Conservation (phyloP, 192 early-diverging fungal genomes). For the Linnemannia zychae region DNA sequence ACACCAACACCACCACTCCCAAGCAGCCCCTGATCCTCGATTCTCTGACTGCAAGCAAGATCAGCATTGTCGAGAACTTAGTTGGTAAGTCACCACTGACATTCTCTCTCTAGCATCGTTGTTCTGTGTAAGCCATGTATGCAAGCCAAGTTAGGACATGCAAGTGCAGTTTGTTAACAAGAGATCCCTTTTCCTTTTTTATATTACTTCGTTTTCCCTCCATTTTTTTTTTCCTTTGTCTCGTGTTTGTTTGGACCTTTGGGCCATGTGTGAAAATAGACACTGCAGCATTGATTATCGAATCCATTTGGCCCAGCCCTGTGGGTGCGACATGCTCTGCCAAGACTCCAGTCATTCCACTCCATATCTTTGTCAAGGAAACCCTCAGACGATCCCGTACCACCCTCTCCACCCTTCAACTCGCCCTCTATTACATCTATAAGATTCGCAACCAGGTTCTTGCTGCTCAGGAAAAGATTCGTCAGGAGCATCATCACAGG, state of each 20-base stretch:
- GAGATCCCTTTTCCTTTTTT: neutral
- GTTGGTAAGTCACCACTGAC: constrained; percentile 33
- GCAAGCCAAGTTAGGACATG: neutral
- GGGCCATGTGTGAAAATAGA: constrained; percentile 44
- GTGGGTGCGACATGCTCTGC: constrained; percentile 46
- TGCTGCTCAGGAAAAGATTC: constrained; percentile 54
- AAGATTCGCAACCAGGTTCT: constrained; percentile 65
- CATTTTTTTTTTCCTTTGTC: neutral
- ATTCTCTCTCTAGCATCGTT: neutral
- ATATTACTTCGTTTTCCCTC: no score
- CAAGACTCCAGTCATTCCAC: constrained; percentile 62
- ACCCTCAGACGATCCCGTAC: constrained; percentile 76
- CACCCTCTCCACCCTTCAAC: constrained; percentile 79
- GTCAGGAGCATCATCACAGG: constrained; percentile 28
- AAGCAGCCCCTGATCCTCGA: constrained; percentile 50
- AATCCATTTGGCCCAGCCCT: constrained; percentile 66
- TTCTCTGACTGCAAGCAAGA: constrained; percentile 38
- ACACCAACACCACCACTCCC: constrained; percentile 19
- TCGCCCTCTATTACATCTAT: constrained; percentile 77
- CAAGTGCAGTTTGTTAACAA: neutral
- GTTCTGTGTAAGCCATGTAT: neutral
- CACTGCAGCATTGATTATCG: constrained; percentile 75
- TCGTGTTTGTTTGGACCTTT: neutral
- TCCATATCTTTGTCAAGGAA: constrained; percentile 73
- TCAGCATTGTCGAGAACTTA: constrained; percentile 47